Evolutionary conservation across 768 basidiomycete species (phyloP).

Genomic region (Psilocybe tampanensis): DNA sequence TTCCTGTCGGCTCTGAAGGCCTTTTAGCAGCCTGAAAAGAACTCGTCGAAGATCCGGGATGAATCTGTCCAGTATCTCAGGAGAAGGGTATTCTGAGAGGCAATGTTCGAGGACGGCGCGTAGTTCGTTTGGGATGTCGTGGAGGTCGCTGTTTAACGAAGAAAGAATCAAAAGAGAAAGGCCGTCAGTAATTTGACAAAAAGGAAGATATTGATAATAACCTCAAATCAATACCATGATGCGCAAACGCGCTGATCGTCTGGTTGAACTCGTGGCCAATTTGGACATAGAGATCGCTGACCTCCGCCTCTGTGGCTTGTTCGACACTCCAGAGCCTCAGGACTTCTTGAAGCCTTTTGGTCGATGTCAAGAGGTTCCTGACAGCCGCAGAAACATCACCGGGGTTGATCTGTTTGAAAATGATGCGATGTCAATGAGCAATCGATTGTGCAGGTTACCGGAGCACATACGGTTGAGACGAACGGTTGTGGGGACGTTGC

Average conservation of each 20-base stretch:
- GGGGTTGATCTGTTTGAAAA: conserved; percentile 20
- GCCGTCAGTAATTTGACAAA: neutral
- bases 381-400: conserved; percentile 65
- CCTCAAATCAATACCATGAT: conserved; percentile 77
- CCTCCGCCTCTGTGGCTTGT: conserved; percentile 63
- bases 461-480: neutral
- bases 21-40: conserved; percentile 80
- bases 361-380: conserved; percentile 71
- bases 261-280: conserved; percentile 89
- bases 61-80: conserved; percentile 70
- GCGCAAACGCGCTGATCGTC: conserved; percentile 73
- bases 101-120: conserved; percentile 65
- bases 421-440: neutral
- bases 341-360: conserved; percentile 78
- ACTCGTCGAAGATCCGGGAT: conserved; percentile 83
- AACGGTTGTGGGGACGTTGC: neutral
- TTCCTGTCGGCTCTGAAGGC: conserved; percentile 77
- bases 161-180: neutral
- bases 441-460: too few species aligned
- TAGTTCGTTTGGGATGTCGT: conserved; percentile 62
- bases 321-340: conserved; percentile 69
- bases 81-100: conserved; percentile 78
- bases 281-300: conserved; percentile 89
- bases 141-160: conserved; percentile 54
- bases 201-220: conserved; percentile 35